These are phyloP conservation scores for Mycena kentingensis DNA, from an alignment of 768 basidiomycete genomes.

Conservation along the genomic window DNA sequence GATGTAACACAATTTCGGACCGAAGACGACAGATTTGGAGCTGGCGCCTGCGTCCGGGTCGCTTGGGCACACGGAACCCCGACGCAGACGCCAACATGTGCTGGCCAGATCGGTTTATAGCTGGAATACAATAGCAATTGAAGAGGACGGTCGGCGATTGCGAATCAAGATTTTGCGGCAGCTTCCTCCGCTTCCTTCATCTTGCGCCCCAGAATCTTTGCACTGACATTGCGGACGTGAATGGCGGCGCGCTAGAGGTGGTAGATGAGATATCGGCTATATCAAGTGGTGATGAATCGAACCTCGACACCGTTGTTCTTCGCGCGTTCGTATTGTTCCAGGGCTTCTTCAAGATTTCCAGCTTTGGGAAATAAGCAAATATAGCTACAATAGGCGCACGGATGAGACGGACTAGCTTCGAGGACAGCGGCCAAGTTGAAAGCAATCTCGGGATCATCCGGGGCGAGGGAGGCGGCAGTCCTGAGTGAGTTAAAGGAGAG, in stretches of 20 bases:
- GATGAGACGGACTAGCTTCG: conserved; percentile 71
- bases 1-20: too few relatives aligned
- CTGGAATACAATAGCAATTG: not conserved
- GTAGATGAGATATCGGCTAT: not conserved
- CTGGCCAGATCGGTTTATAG: not conserved
- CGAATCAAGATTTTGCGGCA: conserved; percentile 39
- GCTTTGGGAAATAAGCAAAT: conserved; percentile 48
- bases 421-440: conserved; percentile 91
- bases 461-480: conserved; percentile 78
- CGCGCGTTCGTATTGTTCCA: conserved; percentile 80
- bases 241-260: conserved; percentile 64
- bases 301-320: conserved; percentile 72
- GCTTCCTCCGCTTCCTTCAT: conserved; percentile 49
- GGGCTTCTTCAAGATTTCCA: conserved; percentile 77
- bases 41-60: too few relatives aligned
- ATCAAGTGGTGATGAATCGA: not conserved
- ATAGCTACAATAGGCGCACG: conserved; percentile 40
- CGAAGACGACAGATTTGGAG: too few relatives aligned
- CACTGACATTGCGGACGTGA: conserved; percentile 85
- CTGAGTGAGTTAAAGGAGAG: conserved; percentile 45
- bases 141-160: too few relatives aligned
- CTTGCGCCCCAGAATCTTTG: conserved; percentile 72
- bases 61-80: too few relatives aligned
- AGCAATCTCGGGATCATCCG: conserved; percentile 88
- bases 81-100: too few relatives aligned